phyloP scores from a whole-genome alignment of 495 filamentous ascomycete species.

The Penicillium chermesinum region DNA sequence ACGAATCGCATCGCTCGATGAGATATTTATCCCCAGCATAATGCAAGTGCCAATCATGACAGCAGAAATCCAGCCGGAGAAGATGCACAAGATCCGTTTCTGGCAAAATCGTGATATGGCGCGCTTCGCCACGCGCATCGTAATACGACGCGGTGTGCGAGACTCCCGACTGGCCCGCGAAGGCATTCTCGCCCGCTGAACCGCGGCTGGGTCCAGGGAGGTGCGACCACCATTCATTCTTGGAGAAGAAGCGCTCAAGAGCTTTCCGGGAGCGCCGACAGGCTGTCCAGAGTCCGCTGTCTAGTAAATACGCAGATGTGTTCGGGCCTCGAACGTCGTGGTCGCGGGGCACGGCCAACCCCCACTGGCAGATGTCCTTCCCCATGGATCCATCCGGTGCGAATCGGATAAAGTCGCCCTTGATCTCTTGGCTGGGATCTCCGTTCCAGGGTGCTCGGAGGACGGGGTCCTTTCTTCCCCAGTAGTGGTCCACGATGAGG shows the following conservation, averaged over 20 bases:
- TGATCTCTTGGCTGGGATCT: not conserved
- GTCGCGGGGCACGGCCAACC: not conserved
- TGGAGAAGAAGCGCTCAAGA: not conserved
- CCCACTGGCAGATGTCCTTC: not conserved
- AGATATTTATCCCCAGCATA: constrained; percentile 1
- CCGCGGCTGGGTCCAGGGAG: not conserved
- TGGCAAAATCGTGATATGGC: not conserved
- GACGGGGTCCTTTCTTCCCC: no score
- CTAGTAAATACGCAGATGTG: not conserved
- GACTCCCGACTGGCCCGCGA: not conserved
- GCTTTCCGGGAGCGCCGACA: not conserved
- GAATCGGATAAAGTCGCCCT: constrained; percentile 1
- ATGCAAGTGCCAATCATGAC: constrained; percentile 1
- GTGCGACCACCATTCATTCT: constrained; percentile 3
- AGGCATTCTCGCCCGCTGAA: not conserved
- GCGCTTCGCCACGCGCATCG: not conserved
- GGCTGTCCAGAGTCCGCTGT: constrained; percentile 1
- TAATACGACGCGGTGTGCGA: not conserved
- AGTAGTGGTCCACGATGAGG: constrained; percentile 2
- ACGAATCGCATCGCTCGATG: not conserved
- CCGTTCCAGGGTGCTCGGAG: no score
- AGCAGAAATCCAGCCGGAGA: not conserved
- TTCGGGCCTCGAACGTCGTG: not conserved
- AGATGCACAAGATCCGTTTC: not conserved
- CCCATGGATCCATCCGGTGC: not conserved